Conservation (phyloP, 2,329 filamentous ascomycete species). For the Apiospora saccharicola region DNA sequence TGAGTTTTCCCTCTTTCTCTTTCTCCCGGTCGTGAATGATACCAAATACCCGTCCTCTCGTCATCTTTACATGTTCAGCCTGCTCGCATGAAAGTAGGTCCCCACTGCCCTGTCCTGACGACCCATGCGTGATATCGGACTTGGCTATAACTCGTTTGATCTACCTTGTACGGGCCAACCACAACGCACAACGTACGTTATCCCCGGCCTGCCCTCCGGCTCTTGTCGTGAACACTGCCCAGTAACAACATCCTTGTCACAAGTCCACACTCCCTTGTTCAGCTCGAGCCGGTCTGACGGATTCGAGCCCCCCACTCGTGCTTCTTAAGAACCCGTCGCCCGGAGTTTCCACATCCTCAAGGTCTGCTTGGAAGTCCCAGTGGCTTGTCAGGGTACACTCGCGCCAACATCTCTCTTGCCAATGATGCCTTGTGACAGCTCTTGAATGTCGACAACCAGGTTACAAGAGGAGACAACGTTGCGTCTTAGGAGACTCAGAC, state of each 20-base stretch:
- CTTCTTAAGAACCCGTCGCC: constrained; percentile 10
- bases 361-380: constrained; percentile 6
- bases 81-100: constrained; percentile 20
- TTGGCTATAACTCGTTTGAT: constrained; percentile 28
- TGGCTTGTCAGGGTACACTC: constrained; percentile 6
- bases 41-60: background rate
- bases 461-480: background rate
- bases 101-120: constrained; percentile 19
- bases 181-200: constrained; percentile 19
- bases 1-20: background rate
- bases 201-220: constrained; percentile 16
- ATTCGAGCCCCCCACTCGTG: constrained; percentile 2
- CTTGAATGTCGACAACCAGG: constrained; percentile 1
- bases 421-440: constrained; percentile 10
- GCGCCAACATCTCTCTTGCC: background rate
- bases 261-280: background rate
- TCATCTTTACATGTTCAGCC: background rate
- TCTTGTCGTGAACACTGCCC: constrained; percentile 19
- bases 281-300: constrained; percentile 2
- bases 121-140: constrained; percentile 26
- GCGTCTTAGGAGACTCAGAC: background rate
- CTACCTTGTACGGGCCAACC: constrained; percentile 17
- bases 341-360: background rate
- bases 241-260: constrained; percentile 2
- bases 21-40: background rate